A percentile compares a stretch with the other conserved stretches of the same genome.
phyloP scores from a whole-genome alignment of 148 eudicot genomes.

The Camellia sinensis region DNA sequence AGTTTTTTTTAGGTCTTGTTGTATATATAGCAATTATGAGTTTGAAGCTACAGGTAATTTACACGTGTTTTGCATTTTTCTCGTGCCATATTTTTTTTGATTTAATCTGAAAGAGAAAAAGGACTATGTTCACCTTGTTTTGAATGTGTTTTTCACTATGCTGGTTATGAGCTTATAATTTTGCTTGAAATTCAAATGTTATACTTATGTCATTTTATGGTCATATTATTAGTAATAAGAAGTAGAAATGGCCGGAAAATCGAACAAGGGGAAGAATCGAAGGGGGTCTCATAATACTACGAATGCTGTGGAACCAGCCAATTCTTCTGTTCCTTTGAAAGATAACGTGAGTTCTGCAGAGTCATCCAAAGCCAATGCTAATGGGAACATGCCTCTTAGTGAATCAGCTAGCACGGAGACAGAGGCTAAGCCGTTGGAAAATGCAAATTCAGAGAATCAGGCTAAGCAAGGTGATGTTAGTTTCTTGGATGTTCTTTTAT shows the following conservation, averaged over 20 bases:
- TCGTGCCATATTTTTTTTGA: background rate
- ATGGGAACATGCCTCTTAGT: slow-evolving; percentile 32
- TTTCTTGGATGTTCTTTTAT: background rate
- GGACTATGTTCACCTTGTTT: background rate
- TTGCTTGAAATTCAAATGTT: background rate
- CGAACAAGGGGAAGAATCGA: slow-evolving; percentile 59
- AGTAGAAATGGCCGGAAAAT: slow-evolving; percentile 76
- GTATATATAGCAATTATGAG: background rate
- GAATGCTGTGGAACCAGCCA: slow-evolving; percentile 34
- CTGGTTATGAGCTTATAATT: background rate
- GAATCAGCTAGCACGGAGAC: slow-evolving; percentile 25
- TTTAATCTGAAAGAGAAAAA: background rate
- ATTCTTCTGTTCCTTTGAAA: slow-evolving; percentile 29
- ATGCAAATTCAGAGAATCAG: slow-evolving; percentile 30
- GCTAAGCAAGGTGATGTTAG: slow-evolving; percentile 49
- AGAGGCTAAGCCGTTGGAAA: slow-evolving; percentile 35
- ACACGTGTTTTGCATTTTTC: background rate
- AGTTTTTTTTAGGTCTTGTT: background rate
- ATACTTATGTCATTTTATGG: background rate
- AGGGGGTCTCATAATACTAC: slow-evolving; percentile 42
- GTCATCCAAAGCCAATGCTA: slow-evolving; percentile 21
- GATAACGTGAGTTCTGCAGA: slow-evolving; percentile 20
- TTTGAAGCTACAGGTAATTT: background rate
- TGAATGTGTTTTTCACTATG: background rate
- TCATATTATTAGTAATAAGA: background rate